Percentiles rank a stretch among this genome's conserved stretches.
Conservation (phyloP, 306 rosid species). For the Castanea sativa region DNA sequence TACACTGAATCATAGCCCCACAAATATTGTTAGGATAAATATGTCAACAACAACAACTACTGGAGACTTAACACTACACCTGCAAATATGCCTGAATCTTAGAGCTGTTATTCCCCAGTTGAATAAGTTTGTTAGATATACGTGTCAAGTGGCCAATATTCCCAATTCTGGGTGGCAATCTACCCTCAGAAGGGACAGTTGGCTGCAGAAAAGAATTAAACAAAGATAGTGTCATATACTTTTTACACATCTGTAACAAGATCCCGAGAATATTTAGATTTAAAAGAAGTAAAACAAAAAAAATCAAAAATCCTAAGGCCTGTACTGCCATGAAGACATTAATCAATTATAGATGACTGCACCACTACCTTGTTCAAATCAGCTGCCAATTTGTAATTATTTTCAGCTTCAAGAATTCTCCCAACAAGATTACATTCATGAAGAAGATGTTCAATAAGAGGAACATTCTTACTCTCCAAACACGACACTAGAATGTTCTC, state of each 20-base stretch:
- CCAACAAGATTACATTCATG: conserved; percentile 74
- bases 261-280: conserved; percentile 9
- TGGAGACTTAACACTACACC: conserved; percentile 39
- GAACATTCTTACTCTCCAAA: conserved; percentile 83
- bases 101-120: conserved; percentile 61
- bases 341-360: neutral
- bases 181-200: conserved; percentile 70
- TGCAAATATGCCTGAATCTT: conserved; percentile 70
- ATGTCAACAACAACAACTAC: neutral
- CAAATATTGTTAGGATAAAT: neutral
- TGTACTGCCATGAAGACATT: conserved; percentile 9
- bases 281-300: neutral
- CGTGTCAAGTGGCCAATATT: conserved; percentile 92
- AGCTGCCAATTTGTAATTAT: conserved; percentile 50
- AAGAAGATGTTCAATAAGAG: conserved; percentile 73
- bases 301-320: neutral
- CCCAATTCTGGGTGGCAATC: conserved; percentile 76
- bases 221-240: conserved; percentile 9
- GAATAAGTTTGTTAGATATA: conserved; percentile 83
- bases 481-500: conserved; percentile 79
- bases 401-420: conserved; percentile 76
- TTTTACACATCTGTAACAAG: neutral
- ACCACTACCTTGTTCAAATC: conserved; percentile 60
- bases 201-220: conserved; percentile 62
- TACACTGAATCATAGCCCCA: conserved; percentile 10